These are phyloP conservation scores for Tricholoma hemisulphureum DNA, from an alignment of 768 basidiomycete genomes.

Conservation along the genomic window DNA sequence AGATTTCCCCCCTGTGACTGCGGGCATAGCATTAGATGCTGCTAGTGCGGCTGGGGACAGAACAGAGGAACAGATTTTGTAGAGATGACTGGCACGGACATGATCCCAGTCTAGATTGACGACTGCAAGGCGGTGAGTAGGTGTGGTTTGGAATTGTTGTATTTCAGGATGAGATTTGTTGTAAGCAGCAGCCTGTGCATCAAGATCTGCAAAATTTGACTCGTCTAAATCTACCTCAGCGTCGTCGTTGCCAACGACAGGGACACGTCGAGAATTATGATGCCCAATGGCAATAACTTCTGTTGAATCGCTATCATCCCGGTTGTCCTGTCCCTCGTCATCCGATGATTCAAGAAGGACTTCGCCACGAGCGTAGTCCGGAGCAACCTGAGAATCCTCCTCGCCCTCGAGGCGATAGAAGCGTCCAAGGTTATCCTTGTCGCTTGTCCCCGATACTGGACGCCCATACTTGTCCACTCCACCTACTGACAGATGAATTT, in stretches of 20 bases:
- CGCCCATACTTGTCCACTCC: conserved; percentile 92
- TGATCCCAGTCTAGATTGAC: conserved; percentile 99
- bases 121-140: conserved; percentile 75
- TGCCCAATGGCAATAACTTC: conserved; percentile 52
- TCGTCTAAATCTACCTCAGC: conserved; percentile 81
- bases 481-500: conserved; percentile 32
- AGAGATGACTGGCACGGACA: conserved; percentile 84
- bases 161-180: conserved; percentile 48
- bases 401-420: conserved; percentile 73
- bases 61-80: conserved; percentile 88
- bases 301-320: conserved; percentile 45
- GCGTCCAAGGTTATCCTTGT: conserved; percentile 70
- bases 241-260: conserved; percentile 29
- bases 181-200: conserved; percentile 71
- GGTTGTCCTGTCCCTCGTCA: conserved; percentile 52
- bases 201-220: conserved; percentile 62
- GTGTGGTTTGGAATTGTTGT: conserved; percentile 35
- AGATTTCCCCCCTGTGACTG: conserved; percentile 13
- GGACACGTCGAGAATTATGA: conserved; percentile 42
- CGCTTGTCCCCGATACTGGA: conserved; percentile 60
- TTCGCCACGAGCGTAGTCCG: conserved; percentile 90
- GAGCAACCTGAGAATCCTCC: conserved; percentile 33
- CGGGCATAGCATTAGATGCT: conserved; percentile 14
- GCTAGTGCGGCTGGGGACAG: conserved; percentile 54
- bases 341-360: conserved; percentile 85